Base-by-base conservation (phyloP, 345 rosid genomes). In the Combretum micranthum region DNA sequence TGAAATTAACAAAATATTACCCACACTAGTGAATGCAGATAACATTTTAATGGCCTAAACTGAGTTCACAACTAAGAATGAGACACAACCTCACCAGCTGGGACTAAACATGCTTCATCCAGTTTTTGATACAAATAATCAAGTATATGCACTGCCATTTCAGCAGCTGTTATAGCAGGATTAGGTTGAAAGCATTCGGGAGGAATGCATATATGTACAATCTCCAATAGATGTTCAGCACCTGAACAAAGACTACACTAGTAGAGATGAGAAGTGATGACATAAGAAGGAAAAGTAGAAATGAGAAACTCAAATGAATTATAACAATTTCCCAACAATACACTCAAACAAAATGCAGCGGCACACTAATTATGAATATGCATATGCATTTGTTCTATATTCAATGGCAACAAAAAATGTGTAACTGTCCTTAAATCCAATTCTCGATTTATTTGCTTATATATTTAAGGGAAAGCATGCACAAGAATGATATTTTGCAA, bases 71-170 rank as follows among this genome's bases (percentile, higher is more conserved):
- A 47, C 26, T 50, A 46, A 58, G 49, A 64, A 67, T 53, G 15
- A 52, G 57, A 53, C 59, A 76, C 90, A 74, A 88, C 96, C 98
- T 91, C 95, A 78, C 95, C 95, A 75, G 87, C 87, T 80, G 81
- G 92, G 53, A 88, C 84, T 52, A 88, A 90, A 68, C 90, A 86
- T 52, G 77, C 82, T 75, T 88, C 84, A 68, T 88, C 96, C 50
- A 91, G 66, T 71, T 74, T 83, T 69, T 68, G 67, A 78, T 82
- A 86, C 67, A 91, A 95, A 78, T 81, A 69, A 71, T 88, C 92
- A 57, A 91, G 86, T 61, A 91, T 59, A 60, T 82, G 89, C 50
- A 73, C 86, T 18, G 84, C 76, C 48, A 79, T 66, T 71, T 82
- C 87, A 69, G 92, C 71, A 20, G 91, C 66, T 16, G 82, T 70